Evolutionary conservation across 2,329 filamentous ascomycete genomes (phyloP).

Genomic region (Fusarium transvaalense): DNA sequence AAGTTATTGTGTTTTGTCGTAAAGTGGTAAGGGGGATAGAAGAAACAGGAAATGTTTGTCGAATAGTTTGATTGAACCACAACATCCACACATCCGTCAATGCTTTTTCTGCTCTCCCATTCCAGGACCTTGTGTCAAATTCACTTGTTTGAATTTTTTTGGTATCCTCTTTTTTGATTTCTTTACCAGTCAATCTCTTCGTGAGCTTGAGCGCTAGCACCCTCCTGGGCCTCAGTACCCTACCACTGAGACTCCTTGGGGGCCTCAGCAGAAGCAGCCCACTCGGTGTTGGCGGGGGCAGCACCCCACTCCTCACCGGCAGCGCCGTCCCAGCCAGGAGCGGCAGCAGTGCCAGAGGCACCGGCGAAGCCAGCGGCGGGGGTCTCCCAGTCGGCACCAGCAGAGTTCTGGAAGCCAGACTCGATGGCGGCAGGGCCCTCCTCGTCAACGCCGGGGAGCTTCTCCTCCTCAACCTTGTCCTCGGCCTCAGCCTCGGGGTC

Average conservation of each 20-base stretch:
- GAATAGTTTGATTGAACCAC: conserved; percentile 45
- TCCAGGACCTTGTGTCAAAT: conserved; percentile 25
- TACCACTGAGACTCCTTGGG: conserved; percentile 70
- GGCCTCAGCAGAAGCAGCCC: conserved; percentile 72
- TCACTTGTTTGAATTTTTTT: conserved; percentile 32
- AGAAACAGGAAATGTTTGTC: conserved; percentile 42
- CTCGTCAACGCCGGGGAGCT: conserved; percentile 87
- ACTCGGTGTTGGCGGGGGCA: conserved; percentile 74
- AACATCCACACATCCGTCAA: conserved; percentile 44
- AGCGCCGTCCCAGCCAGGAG: conserved; percentile 69
- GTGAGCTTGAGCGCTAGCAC: conserved; percentile 1
- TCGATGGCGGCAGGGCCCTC: conserved; percentile 83
- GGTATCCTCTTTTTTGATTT: conserved; percentile 39
- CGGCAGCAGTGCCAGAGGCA: conserved; percentile 60
- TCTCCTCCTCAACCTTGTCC: conserved; percentile 96
- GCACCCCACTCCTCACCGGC: conserved; percentile 74
- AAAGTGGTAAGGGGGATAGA: conserved; percentile 33
- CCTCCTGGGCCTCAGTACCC: conserved; percentile 45
- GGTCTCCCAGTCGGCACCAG: conserved; percentile 85
- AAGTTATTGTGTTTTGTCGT: conserved; percentile 20
- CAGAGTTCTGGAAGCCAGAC: conserved; percentile 75
- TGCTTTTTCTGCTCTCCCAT: conserved; percentile 32
- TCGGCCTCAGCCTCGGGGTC: conserved; percentile 99
- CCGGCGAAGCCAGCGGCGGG: conserved; percentile 77
- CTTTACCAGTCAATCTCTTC: conserved; percentile 35